Percentiles rank a stretch among this genome's conserved stretches.
Conservation (phyloP, 768 basidiomycete species). For the Pluteus cervinus region DNA sequence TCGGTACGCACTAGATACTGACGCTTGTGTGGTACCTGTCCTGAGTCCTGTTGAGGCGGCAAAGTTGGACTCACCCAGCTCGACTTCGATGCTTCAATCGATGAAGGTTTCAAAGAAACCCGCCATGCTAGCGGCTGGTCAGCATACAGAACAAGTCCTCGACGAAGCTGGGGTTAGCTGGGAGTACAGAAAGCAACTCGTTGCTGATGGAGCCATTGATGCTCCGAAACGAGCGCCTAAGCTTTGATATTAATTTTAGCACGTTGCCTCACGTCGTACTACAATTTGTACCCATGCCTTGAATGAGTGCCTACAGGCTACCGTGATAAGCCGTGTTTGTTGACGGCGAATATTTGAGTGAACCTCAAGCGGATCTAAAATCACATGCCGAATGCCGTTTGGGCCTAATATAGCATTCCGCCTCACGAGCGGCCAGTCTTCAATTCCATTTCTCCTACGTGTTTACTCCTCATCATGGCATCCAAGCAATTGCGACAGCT, state of each 20-base stretch:
- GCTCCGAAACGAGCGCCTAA: too few relatives aligned
- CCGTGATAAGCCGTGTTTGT: too few relatives aligned
- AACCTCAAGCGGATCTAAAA: too few relatives aligned
- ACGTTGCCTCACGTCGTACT: too few relatives aligned
- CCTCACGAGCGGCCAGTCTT: constrained; percentile 7
- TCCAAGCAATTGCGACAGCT: constrained; percentile 28
- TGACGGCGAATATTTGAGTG: too few relatives aligned
- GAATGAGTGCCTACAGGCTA: too few relatives aligned
- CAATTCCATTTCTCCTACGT: background rate
- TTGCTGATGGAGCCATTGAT: constrained; percentile 38
- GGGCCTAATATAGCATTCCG: background rate
- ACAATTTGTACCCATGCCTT: too few relatives aligned
- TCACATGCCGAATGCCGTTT: background rate
- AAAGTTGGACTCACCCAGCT: constrained; percentile 33
- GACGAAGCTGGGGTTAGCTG: constrained; percentile 42
- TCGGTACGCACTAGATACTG: constrained; percentile 41
- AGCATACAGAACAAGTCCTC: constrained; percentile 50
- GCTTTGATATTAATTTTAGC: too few relatives aligned
- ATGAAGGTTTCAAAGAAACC: too few relatives aligned
- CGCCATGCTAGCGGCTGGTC: too few relatives aligned
- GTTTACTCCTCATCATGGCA: constrained; percentile 15
- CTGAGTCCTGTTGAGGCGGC: constrained; percentile 59
- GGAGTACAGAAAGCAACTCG: constrained; percentile 32
- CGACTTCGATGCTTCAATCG: constrained; percentile 27
- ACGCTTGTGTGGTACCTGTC: constrained; percentile 69